Evolutionary conservation across 139 green algal genomes (phyloP), one percentile per base, ranked within the genome.

Genomic region (Picochlorum sp.): DNA sequence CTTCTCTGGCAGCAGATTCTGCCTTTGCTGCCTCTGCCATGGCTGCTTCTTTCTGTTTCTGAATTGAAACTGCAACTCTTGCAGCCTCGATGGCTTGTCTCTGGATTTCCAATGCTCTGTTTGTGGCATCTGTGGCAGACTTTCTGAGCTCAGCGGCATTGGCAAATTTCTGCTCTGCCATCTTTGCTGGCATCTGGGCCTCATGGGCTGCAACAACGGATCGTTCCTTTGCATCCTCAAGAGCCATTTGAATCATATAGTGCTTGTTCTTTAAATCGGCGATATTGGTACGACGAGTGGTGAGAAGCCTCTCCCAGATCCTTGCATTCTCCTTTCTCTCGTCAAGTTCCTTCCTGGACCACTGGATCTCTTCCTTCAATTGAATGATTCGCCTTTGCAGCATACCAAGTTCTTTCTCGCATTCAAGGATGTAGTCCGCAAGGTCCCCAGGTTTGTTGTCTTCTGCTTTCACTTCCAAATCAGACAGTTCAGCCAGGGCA

Each of bases 161-260:
- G n/a, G 49, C 49, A 31, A 69, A 77, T 60, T 77, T 77, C 13
- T 23, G 18, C 21, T 66, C 50, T 0, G 71, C 65, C 49, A 77
- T 38, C 18, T 16, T 14, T 20, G 60, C 62, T 30, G 65, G 71
- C 49, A 63, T 64, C 8, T 24, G 14, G 20, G 59, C 60, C 45
- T 77, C 71, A 21, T 62, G 20, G 9, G 65, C 65, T 8, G 71
- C 71, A 57, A 65, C 24, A 44, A 49, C 30, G 6, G 10, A 20
- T 30, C 70, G 54, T 11, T 38, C 9, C 9, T 34, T 38, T 2
- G 70, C 70, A 13, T 34, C 52, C 47, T 67, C 55, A 8, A 62
- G 28, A 37, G 57, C 55, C n/a, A 49, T 23, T 4, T 41, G 11
- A 5, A 67, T 54, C 45, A 68, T 50, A 21, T 34, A 24, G 45